phyloP scores from a whole-genome alignment of 1,139 yeast genomes.

The Nakaseomyces nivariensis region DNA sequence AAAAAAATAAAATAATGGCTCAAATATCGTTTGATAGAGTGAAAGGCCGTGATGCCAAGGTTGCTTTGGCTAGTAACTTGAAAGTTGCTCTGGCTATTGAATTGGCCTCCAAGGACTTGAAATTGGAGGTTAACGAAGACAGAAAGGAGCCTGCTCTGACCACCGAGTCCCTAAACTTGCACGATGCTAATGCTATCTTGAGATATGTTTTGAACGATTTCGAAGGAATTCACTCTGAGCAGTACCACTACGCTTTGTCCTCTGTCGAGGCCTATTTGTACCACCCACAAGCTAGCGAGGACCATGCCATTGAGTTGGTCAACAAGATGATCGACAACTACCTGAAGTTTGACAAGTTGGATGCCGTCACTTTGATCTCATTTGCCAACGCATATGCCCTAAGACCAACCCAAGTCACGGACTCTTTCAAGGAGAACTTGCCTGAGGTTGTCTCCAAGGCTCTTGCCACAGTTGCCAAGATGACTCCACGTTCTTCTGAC shows the following conservation, averaged over 20 bases:
- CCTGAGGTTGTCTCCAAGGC: conserved; percentile 38
- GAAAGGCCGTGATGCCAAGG: conserved; percentile 23
- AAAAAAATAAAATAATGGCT: not conserved
- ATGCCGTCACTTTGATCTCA: conserved; percentile 29
- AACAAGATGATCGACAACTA: conserved; percentile 30
- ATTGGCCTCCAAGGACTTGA: conserved; percentile 19
- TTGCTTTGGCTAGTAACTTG: conserved; percentile 46
- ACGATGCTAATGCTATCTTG: conserved; percentile 78
- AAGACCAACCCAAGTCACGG: conserved; percentile 24
- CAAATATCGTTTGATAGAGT: conserved; percentile 38
- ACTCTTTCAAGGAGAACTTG: conserved; percentile 21
- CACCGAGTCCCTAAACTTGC: conserved; percentile 36
- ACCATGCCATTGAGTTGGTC: conserved; percentile 24
- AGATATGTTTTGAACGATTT: conserved; percentile 52
- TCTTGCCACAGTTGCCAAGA: conserved; percentile 27
- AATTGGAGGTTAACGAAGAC: conserved; percentile 29
- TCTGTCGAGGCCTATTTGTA: conserved; percentile 24
- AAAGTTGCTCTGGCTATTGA: conserved; percentile 47
- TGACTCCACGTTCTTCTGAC: conserved; percentile 28
- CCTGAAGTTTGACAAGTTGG: conserved; percentile 14
- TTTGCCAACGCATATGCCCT: conserved; percentile 32
- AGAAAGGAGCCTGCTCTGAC: conserved; percentile 25
- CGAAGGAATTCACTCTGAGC: conserved; percentile 27
- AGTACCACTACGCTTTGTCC: conserved; percentile 32
- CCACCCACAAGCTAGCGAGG: conserved; percentile 10